phyloP scores from a whole-genome alignment of 306 rosid species.

The Senna siamea region DNA sequence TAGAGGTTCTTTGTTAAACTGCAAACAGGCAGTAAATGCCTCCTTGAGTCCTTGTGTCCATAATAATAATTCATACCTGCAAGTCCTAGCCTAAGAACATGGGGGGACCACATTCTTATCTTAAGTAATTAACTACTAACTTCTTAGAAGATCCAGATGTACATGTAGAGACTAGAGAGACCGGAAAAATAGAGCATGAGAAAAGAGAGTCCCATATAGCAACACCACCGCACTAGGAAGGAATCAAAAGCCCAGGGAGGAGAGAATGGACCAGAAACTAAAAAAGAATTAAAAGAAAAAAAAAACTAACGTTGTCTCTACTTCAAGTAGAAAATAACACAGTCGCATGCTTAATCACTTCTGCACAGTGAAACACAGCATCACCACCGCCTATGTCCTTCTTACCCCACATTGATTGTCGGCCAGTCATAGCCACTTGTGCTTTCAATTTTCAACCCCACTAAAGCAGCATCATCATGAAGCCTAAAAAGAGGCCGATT shows the following conservation, averaged over 20 bases:
- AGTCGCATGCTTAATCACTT: slow-evolving; percentile 45
- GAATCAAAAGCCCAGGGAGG: slow-evolving; percentile 52
- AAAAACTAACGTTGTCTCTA: slow-evolving; percentile 47
- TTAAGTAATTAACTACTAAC: slow-evolving; percentile 26
- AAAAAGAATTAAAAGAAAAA: slow-evolving; percentile 1
- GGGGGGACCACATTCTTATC: background rate
- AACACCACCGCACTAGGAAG: slow-evolving; percentile 39
- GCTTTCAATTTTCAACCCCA: slow-evolving; percentile 58
- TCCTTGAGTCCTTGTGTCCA: no score
- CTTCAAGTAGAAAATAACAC: slow-evolving; percentile 53
- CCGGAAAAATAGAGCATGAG: background rate
- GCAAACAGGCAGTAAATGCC: no score
- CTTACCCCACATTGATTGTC: slow-evolving; percentile 14
- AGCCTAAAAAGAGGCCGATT: slow-evolving; percentile 49
- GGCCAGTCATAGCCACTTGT: slow-evolving; percentile 22
- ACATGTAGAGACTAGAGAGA: slow-evolving; percentile 16
- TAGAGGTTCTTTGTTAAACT: no score
- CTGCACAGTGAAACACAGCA: slow-evolving; percentile 46
- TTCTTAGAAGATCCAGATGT: slow-evolving; percentile 47
- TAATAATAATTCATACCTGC: background rate
- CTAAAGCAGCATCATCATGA: slow-evolving; percentile 58
- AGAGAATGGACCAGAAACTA: slow-evolving; percentile 20
- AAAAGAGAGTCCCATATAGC: slow-evolving; percentile 29
- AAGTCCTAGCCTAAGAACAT: background rate
- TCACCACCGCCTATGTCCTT: slow-evolving; percentile 36